Evolutionary conservation across 179 eudicot species (phyloP), one percentile per base, ranked within the genome.

Genomic region (Spinacia oleracea): DNA sequence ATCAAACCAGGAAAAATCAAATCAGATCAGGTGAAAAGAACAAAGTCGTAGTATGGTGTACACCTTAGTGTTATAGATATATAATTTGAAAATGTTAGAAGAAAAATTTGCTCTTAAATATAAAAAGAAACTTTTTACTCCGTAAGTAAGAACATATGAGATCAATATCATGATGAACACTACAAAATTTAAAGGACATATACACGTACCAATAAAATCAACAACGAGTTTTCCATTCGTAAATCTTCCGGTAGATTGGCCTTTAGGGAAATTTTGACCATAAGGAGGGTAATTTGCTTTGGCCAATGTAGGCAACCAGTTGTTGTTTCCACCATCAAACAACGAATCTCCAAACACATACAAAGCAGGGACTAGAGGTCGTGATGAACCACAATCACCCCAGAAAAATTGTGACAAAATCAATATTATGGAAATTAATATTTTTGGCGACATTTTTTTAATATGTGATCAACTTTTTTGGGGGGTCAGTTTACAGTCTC

Each of bases 261-360:
- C 93, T 21, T 43, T 29, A 4, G 69, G 50, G 50, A 90, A 90
- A 66, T 85, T 48, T 38, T 64, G 40, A 12, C 93, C 93, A 51
- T 90, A 90, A 5, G 93, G 93, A 15, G n/a, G 43, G 72, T 71
- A 88, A 82, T 90, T 74, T 5, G 91, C 91, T 79, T 70, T 85
- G 2, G 89, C 88, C 40, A 88, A 12, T 1, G 90, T 89, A 35
- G 88, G 88, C 73, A 89, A 73, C 38, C 82, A 58, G 73, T 89
- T 89, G 79, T 88, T 89, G 56, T 88, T 88, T 9, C 90, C 92
- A 58, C 79, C 81, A 67, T 89, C 92, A 11, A 88, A 67, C 70
- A 89, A 65, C 14, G 92, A 88, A 72, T 89, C 92, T 12, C 92
- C 90, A 20, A 89, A 85, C 9, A 89, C 88, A 27, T 85, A 89